Percentiles rank a stretch among this genome's conserved stretches.
Conservation (phyloP, 352 stramenopile genomes). For the Aphanomyces cochlioides region DNA sequence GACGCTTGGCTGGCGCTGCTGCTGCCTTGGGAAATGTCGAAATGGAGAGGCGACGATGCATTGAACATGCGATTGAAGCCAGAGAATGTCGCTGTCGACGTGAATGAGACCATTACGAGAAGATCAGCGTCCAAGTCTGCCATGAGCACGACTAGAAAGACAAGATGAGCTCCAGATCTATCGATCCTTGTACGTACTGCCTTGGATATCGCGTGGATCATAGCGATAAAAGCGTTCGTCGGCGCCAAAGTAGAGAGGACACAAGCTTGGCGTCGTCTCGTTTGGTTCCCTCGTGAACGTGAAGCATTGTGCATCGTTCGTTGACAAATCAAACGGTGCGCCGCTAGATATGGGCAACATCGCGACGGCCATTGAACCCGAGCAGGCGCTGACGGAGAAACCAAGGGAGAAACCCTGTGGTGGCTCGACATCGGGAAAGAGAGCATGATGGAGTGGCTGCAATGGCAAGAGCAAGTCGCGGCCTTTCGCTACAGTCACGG, state of each 20-base stretch:
- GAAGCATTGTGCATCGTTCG: not conserved
- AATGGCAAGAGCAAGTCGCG: constrained; percentile 13
- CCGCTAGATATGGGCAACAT: not conserved
- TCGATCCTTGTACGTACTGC: not conserved
- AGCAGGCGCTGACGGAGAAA: not conserved
- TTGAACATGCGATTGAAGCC: constrained; percentile 1
- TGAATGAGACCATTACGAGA: not conserved
- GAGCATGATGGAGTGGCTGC: not conserved
- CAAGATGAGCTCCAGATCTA: not conserved
- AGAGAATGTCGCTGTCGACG: constrained; percentile 10
- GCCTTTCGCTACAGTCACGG: not conserved
- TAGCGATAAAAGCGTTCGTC: constrained; percentile 3
- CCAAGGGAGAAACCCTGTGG: not conserved
- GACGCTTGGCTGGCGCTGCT: too few relatives aligned
- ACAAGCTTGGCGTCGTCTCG: constrained; percentile 5
- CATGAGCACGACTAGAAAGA: constrained; percentile 13
- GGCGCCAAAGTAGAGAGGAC: constrained; percentile 3
- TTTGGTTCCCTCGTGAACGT: constrained; percentile 11
- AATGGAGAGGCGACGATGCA: not conserved
- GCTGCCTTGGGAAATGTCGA: not conserved
- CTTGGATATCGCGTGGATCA: constrained; percentile 17
- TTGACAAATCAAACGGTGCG: not conserved
- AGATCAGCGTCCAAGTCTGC: constrained; percentile 13
- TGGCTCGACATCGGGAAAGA: constrained; percentile 9
- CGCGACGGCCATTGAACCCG: constrained; percentile 7